These are phyloP conservation scores for Scytalidium lignicola DNA, from an alignment of 2,329 filamentous ascomycete genomes.

Conservation along the genomic window DNA sequence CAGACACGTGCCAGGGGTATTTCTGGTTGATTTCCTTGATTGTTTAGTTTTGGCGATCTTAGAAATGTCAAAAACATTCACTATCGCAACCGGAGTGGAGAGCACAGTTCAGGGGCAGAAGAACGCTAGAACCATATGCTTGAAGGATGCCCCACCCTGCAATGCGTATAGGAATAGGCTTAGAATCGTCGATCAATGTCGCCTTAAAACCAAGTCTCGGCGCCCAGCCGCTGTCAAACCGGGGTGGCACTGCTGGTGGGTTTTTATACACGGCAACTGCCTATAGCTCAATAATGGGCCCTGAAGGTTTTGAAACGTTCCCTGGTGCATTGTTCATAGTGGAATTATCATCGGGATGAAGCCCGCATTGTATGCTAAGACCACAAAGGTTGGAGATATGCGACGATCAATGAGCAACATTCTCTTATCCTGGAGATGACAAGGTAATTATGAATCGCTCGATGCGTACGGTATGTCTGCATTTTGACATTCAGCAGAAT, in stretches of 20 bases:
- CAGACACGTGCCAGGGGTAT: neutral
- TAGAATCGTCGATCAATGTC: neutral
- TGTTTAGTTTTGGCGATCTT: neutral
- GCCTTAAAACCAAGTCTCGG: neutral
- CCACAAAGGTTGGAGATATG: neutral
- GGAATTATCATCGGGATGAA: neutral
- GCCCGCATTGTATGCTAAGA: neutral
- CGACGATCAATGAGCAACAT: neutral
- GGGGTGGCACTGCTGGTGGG: no score
- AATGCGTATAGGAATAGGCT: neutral
- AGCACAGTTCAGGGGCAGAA: no score
- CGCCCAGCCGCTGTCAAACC: no score
- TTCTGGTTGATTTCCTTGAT: neutral
- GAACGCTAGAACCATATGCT: no score
- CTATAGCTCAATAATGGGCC: no score
- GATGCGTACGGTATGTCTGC: neutral
- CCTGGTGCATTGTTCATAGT: neutral
- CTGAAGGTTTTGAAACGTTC: neutral
- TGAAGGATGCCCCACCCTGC: no score
- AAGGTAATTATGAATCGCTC: neutral
- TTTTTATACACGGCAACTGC: no score
- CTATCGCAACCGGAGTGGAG: no score
- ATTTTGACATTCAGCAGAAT: neutral
- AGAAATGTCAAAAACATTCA: neutral
- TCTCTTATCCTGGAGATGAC: no score